Evolutionary conservation across 1,139 yeast genomes (phyloP).

Genomic region (Candida tropicalis): DNA sequence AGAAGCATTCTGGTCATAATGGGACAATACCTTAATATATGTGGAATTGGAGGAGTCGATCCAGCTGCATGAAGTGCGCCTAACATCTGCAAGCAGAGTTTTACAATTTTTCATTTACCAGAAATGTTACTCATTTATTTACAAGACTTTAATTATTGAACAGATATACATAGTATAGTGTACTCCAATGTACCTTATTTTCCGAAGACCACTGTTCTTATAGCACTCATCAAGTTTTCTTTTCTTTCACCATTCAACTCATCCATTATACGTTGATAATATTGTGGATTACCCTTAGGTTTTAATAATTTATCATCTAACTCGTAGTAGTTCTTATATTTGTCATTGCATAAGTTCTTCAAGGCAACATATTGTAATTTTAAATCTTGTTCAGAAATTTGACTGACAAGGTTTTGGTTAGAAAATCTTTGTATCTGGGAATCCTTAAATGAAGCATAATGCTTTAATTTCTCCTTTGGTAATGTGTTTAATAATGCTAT

Average conservation of each 20-base stretch:
- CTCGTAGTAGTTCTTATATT: conserved; percentile 63
- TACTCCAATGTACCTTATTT: conserved; percentile 37
- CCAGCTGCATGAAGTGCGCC: too few species aligned
- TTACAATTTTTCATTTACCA: neutral
- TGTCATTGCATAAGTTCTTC: conserved; percentile 59
- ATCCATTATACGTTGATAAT: conserved; percentile 68
- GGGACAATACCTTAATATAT: too few species aligned
- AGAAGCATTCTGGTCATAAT: too few species aligned
- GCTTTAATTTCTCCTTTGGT: conserved; percentile 69
- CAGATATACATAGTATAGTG: too few species aligned
- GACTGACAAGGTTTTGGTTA: conserved; percentile 24
- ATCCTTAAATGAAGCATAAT: conserved; percentile 68
- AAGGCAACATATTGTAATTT: conserved; percentile 63
- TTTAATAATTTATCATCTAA: conserved; percentile 65
- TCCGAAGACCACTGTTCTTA: conserved; percentile 71
- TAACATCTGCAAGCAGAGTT: too few species aligned
- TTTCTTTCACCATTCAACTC: conserved; percentile 76
- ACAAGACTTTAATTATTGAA: conserved; percentile 5
- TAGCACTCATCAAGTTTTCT: conserved; percentile 65
- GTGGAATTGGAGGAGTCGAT: too few species aligned
- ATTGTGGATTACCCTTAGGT: conserved; percentile 84
- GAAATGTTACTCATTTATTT: too few species aligned
- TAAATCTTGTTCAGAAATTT: conserved; percentile 48
- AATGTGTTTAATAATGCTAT: conserved; percentile 44
- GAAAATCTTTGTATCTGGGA: conserved; percentile 58